Evolutionary conservation across 106 monocot species (phyloP).

Genomic region (Allium cepa): DNA sequence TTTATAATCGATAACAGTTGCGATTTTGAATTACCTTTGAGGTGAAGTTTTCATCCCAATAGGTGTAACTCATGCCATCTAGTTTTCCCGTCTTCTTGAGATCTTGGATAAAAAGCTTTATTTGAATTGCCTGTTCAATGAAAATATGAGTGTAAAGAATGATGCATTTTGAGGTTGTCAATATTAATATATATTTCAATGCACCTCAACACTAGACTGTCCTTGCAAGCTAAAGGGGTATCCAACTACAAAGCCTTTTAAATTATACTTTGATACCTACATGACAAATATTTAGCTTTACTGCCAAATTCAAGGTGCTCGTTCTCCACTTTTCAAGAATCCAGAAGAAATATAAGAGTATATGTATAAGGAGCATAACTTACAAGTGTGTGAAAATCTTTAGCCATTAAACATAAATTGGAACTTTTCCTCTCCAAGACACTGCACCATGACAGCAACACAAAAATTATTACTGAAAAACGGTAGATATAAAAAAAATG

Average conservation of each 20-base stretch:
- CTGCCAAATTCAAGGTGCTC: not conserved
- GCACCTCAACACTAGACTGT: constrained; percentile 43
- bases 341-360: not conserved
- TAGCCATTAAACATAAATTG: constrained; percentile 70
- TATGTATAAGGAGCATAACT: not conserved
- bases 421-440: constrained; percentile 73
- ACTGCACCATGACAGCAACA: constrained; percentile 34
- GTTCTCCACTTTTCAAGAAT: not conserved
- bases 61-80: constrained; percentile 55
- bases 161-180: not conserved
- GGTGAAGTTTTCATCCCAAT: constrained; percentile 90
- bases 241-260: constrained; percentile 71
- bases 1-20: not conserved
- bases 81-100: constrained; percentile 57
- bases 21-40: constrained; percentile 48
- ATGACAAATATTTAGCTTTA: not conserved
- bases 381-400: constrained; percentile 79
- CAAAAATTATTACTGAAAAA: not conserved
- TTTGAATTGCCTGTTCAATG: constrained; percentile 50
- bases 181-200: not conserved
- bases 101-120: constrained; percentile 66
- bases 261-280: constrained; percentile 53
- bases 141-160: not conserved
- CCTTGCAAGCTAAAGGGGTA: constrained; percentile 54
- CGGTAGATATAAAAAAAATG: no score